Evolutionary conservation across 2,329 filamentous ascomycete genomes (phyloP), one percentile per base, ranked within the genome.

Genomic region (Cercospora sp.): DNA sequence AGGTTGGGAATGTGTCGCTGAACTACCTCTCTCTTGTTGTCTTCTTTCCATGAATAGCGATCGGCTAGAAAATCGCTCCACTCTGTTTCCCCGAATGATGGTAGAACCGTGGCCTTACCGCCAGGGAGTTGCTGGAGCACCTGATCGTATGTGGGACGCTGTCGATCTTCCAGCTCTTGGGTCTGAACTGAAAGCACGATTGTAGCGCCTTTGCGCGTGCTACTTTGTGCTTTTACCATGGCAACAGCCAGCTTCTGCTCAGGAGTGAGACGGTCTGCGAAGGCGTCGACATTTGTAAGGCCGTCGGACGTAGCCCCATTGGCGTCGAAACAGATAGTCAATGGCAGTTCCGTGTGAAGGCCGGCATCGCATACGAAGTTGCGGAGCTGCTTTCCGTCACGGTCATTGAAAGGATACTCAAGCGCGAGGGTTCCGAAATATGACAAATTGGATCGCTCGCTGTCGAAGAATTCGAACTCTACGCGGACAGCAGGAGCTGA

Each of bases 331-430:
- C 2, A 6, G 1, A 45, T 12, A 3, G n/a, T 12, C 1, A 5
- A 16, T 18, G 32, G 37, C n/a, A 1, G 37, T 13, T 16, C 1
- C 12, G 5, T 5, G 1, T 9, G 24, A n/a, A 0, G 1, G 7
- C n/a, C 12, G 0, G 28, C 1, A 3, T 40, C 24, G n/a, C 21
- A 51, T 0, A 1, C 6, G 18, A 63, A 57, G 8, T 63, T 16
- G 8, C n/a, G 12, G 16, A 63, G 45, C 3, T 28, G n/a, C 21
- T 18, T 63, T 6, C 40, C 43, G 1, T 37, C 32, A 18, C 61
- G 45, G 2, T 37, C n/a, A 9, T 63, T 63, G 61, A 63, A 63
- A 0, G 49, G 21, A n/a, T 18, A 63, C n/a, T 63, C 61, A 2
- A 21, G 21, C 21, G 21, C 21, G 21, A 21, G 21, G 21, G 21